Conservation (phyloP, 257 asterid species). For the Paraleonurus japonicus region DNA sequence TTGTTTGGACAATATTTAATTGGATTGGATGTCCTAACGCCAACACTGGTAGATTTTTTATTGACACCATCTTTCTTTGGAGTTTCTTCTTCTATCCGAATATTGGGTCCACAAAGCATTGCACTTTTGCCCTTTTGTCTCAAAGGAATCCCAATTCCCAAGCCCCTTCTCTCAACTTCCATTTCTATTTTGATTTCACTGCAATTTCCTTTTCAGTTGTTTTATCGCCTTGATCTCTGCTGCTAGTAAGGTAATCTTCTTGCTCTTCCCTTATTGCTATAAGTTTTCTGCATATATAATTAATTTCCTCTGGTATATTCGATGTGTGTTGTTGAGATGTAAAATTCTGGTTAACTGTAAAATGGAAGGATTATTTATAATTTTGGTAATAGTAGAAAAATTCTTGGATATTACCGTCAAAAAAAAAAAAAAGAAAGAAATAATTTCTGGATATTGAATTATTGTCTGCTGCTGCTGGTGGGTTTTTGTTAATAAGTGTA, state of each 20-base stretch:
- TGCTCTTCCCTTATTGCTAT: background rate
- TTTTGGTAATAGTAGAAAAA: background rate
- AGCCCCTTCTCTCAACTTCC: background rate
- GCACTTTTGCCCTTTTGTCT: conserved; percentile 44
- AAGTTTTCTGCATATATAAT: background rate
- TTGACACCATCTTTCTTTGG: conserved; percentile 28
- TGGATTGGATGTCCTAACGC: conserved; percentile 15
- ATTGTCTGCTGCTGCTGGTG: background rate
- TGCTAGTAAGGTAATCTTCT: conserved; percentile 21
- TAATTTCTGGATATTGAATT: conserved; percentile 2
- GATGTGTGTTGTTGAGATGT: background rate
- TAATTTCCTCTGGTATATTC: conserved; percentile 10
- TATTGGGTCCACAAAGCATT: conserved; percentile 52
- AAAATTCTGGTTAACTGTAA: background rate
- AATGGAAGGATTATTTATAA: background rate
- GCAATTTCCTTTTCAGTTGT: background rate
- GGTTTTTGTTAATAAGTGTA: conserved; percentile 11
- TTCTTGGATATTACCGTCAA: conserved; percentile 7
- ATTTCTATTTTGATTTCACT: conserved; percentile 21
- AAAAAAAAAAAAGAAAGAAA: no score
- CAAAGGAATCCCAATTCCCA: conserved; percentile 18
- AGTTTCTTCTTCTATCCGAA: conserved; percentile 45
- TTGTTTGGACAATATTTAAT: conserved; percentile 9
- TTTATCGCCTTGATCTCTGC: conserved; percentile 19
- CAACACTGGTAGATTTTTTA: conserved; percentile 7